Base-by-base conservation (phyloP, 1,139 yeast species). In the Protomyces arabidopsidicola region DNA sequence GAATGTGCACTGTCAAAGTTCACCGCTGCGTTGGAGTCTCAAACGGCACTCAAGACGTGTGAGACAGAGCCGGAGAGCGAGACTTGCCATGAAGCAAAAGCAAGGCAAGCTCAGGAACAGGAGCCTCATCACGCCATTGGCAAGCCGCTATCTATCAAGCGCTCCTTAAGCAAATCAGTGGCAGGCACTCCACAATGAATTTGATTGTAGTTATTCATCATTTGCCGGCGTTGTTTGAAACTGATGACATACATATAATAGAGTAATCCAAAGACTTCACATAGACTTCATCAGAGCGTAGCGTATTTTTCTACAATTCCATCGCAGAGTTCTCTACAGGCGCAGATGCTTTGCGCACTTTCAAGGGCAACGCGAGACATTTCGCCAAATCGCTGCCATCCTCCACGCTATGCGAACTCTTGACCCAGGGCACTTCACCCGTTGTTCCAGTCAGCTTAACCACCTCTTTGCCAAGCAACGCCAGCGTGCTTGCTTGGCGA, bases 361-460 rank as follows among this genome's bases (percentile, higher is more conserved):
- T 48, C 8, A 55, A 24, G 16, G 54, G 52, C 52, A 52, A 6
- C 16, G 42, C 51, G 6, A 50, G 52, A 22, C 53, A 58, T 3
- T 39, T 45, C 18, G 39, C 52, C 31, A 58, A 39, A 6, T 22
- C 42, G 27, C 52, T 52, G n/a, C 56, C 56, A 16, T 24, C 14
- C 45, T 58, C 56, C n/a, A 58, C 45, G n/a, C 75, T 76, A 64
- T 71, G 75, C 60, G 82, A 78, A 36, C 97, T 89, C 73, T 90
- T 97, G 60, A 88, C 87, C 90, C 95, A 91, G 69, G 97, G 90
- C 64, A 83, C 81, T 65, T 84, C 78, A 70, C 82, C 80, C 54
- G 78, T 74, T 58, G 96, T 96, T 55, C 97, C 97, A 48, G 95
- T 84, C 69, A 91, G 80, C 73, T 96, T 83, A 66, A 90, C 75